These are phyloP conservation scores for Cyberlindnera sargentensis DNA, from an alignment of 805 yeast genomes.

Conservation along the genomic window DNA sequence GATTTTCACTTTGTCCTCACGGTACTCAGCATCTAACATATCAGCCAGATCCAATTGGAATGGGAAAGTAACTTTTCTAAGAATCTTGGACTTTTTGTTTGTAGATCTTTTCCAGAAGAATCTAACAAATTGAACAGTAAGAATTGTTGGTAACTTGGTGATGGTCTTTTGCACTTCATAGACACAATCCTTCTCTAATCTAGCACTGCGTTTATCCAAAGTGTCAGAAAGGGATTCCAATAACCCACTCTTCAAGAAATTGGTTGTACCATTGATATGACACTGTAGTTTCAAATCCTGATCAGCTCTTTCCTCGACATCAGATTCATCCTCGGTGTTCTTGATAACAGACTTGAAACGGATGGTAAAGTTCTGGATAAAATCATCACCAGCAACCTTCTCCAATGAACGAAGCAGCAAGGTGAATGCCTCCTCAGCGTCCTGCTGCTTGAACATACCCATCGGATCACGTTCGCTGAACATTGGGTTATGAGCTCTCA, in stretches of 20 bases:
- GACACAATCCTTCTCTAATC: conserved; percentile 61
- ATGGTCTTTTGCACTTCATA: conserved; percentile 56
- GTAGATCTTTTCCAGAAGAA: conserved; percentile 95
- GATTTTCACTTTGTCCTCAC: conserved; percentile 53
- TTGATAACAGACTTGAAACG: conserved; percentile 55
- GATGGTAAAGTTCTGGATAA: conserved; percentile 55
- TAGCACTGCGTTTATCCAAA: conserved; percentile 70
- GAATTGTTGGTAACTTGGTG: conserved; percentile 74
- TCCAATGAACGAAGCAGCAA: conserved; percentile 56
- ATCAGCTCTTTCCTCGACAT: conserved; percentile 44
- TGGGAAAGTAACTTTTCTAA: conserved; percentile 93
- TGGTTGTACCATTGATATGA: conserved; percentile 80
- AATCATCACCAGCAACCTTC: conserved; percentile 38
- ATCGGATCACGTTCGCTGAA: conserved; percentile 67
- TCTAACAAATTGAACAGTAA: conserved; percentile 88
- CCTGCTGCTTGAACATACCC: conserved; percentile 89
- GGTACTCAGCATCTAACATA: conserved; percentile 72
- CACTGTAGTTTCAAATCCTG: conserved; percentile 73
- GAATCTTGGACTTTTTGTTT: conserved; percentile 82
- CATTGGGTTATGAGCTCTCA: conserved; percentile 75
- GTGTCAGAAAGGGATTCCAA: conserved; percentile 66
- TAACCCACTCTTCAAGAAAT: conserved; percentile 83
- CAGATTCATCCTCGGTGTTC: conserved; percentile 50
- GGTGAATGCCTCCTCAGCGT: conserved; percentile 94
- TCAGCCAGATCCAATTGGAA: conserved; percentile 86